Percentiles rank a stretch among this genome's conserved stretches.
Evolutionary conservation across 2,329 filamentous ascomycete genomes (phyloP).

Genomic region (Clathrospora elynae): DNA sequence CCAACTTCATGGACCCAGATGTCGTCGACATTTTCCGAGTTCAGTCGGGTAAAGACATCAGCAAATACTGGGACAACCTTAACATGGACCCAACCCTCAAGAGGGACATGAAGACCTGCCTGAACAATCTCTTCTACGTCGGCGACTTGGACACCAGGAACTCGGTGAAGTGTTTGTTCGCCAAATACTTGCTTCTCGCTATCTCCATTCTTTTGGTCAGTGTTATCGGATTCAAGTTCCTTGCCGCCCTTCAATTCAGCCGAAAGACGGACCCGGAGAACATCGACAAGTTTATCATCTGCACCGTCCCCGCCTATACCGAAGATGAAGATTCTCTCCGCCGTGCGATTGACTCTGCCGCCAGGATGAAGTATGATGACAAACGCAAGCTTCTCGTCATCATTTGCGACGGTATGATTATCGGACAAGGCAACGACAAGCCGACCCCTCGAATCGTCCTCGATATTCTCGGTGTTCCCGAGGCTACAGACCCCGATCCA

Average conservation of each 20-base stretch:
- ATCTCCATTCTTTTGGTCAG: conserved; percentile 79
- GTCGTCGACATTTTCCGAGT: conserved; percentile 79
- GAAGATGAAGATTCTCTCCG: conserved; percentile 97
- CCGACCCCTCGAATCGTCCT: conserved; percentile 94
- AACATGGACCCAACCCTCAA: conserved; percentile 62
- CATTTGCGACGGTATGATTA: conserved; percentile 98
- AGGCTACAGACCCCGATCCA: conserved; percentile 91
- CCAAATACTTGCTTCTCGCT: conserved; percentile 85
- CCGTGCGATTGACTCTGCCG: conserved; percentile 94
- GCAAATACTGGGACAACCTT: conserved; percentile 79
- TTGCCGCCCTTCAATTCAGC: conserved; percentile 92
- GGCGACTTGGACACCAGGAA: conserved; percentile 90
- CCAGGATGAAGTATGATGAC: conserved; percentile 95
- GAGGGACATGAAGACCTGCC: conserved; percentile 74
- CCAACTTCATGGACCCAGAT: conserved; percentile 78
- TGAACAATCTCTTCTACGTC: conserved; percentile 94
- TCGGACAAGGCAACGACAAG: conserved; percentile 95
- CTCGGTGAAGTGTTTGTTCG: conserved; percentile 82
- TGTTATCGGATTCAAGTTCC: conserved; percentile 93
- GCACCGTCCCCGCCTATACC: conserved; percentile 95
- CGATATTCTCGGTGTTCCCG: conserved; percentile 93
- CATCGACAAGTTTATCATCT: conserved; percentile 97
- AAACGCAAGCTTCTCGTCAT: conserved; percentile 95
- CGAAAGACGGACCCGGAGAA: conserved; percentile 92
- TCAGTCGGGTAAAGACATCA: conserved; percentile 77